Conservation (phyloP, 768 basidiomycete genomes). For the Clitopilus passeckerianus region DNA sequence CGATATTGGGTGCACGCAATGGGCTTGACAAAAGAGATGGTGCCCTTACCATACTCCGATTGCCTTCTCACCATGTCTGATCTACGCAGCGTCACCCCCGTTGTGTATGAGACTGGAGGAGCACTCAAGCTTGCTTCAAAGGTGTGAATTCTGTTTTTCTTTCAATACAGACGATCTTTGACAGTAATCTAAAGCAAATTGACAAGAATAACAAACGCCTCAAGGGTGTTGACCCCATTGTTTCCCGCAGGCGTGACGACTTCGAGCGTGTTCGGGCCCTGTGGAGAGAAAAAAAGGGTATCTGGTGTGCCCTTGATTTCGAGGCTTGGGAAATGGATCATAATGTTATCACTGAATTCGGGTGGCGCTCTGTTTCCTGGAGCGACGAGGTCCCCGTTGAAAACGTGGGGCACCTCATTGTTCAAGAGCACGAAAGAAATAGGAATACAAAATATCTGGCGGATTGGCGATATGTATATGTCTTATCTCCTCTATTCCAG, state of each 20-base stretch:
- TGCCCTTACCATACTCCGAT: conserved; percentile 76
- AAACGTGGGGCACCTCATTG: conserved; percentile 53
- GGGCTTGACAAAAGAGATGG: conserved; percentile 54
- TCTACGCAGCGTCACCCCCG: conserved; percentile 53
- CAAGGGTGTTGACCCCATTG: conserved; percentile 53
- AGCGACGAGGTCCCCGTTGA: conserved; percentile 32
- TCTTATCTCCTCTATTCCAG: neutral
- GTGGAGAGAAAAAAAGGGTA: conserved; percentile 60
- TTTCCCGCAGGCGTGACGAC: conserved; percentile 50
- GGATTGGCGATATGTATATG: conserved; percentile 51
- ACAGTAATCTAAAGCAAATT: conserved; percentile 43
- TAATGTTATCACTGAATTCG: conserved; percentile 72
- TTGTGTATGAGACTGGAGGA: conserved; percentile 47
- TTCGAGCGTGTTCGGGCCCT: conserved; percentile 68
- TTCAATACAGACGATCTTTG: neutral
- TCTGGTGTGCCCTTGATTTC: conserved; percentile 78
- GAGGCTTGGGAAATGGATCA: conserved; percentile 83
- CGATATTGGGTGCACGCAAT: conserved; percentile 81
- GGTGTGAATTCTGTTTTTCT: conserved; percentile 27
- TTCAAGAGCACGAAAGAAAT: conserved; percentile 55
- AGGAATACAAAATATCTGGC: conserved; percentile 61
- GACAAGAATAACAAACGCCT: conserved; percentile 78
- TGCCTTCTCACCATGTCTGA: conserved; percentile 62
- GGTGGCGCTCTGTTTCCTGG: conserved; percentile 65
- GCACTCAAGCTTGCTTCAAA: conserved; percentile 57